A percentile compares a stretch with the other conserved stretches of the same genome.
Evolutionary conservation across 352 stramenopile species (phyloP).

Genomic region (Phytopythium ostracodes): DNA sequence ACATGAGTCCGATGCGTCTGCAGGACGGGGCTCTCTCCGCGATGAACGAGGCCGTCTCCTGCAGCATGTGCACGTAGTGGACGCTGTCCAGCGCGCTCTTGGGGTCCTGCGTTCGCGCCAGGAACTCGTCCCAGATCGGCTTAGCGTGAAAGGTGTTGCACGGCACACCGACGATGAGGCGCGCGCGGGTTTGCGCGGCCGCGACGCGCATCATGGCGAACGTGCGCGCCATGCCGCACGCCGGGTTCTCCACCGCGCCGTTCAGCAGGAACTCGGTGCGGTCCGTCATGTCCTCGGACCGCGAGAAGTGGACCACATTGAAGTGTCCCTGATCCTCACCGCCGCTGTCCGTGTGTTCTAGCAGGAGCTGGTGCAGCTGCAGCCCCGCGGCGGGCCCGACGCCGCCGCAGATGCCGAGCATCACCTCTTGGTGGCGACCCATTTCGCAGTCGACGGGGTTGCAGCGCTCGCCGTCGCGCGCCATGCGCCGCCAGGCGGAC

Average conservation of each 20-base stretch:
- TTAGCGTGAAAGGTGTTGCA: conserved; percentile 78
- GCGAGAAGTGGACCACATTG: conserved; percentile 67
- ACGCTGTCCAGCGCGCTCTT: conserved; percentile 10
- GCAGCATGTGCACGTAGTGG: conserved; percentile 61
- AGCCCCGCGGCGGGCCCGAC: conserved; percentile 65
- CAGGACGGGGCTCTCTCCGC: conserved; percentile 35
- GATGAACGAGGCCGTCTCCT: conserved; percentile 67
- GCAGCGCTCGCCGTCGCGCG: neutral
- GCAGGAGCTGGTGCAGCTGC: conserved; percentile 68
- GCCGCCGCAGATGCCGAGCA: conserved; percentile 73
- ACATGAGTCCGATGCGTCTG: conserved; percentile 52
- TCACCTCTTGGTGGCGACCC: conserved; percentile 27
- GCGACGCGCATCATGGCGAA: conserved; percentile 67
- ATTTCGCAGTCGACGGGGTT: conserved; percentile 5
- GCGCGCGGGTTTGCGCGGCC: conserved; percentile 23
- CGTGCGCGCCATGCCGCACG: conserved; percentile 65
- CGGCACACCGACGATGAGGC: conserved; percentile 55
- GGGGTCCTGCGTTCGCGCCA: conserved; percentile 26
- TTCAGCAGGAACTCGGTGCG: conserved; percentile 50
- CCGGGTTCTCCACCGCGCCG: conserved; percentile 52
- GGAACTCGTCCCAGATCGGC: conserved; percentile 71
- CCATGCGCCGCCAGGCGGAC: neutral
- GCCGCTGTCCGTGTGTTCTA: conserved; percentile 62
- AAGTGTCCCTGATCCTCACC: conserved; percentile 65
- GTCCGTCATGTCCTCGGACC: conserved; percentile 73